A percentile compares a stretch with the other conserved stretches of the same genome.
These are phyloP conservation scores for Lasiodiplodia citricola DNA, from an alignment of 2,329 filamentous ascomycete genomes.

Conservation along the genomic window DNA sequence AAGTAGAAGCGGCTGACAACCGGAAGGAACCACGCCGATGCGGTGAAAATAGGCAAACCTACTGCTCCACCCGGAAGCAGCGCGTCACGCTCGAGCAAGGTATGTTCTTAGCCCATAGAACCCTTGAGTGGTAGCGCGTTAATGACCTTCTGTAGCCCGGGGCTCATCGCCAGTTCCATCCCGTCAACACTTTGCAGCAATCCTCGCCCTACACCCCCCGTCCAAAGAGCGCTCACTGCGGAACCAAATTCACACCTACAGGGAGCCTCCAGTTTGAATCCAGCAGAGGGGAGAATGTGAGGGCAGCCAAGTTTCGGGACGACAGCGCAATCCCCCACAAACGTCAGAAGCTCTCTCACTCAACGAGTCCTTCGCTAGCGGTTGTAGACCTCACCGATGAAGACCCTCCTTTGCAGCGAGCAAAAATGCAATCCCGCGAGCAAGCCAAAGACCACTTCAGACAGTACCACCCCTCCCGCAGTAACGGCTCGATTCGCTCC, in stretches of 20 bases:
- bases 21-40: background rate
- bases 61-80: background rate
- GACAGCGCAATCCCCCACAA: background rate
- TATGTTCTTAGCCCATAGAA: background rate
- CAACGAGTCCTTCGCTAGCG: background rate
- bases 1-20: background rate
- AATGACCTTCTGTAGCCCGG: background rate
- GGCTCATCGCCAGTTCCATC: background rate
- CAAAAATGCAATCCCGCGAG: background rate
- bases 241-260: background rate
- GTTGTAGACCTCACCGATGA: constrained; percentile 15
- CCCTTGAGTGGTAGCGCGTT: background rate
- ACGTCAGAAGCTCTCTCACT: constrained; percentile 1
- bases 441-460: background rate
- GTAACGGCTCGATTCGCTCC: background rate
- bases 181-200: background rate
- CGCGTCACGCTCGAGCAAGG: background rate
- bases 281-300: constrained; percentile 1
- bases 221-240: background rate
- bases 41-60: background rate
- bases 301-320: background rate
- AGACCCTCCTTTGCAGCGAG: background rate
- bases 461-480: background rate
- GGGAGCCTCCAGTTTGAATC: background rate
- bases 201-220: background rate